Evolutionary conservation across 2,329 filamentous ascomycete genomes (phyloP), one percentile per base, ranked within the genome.

Genomic region (Fusarium odoratissimum): DNA sequence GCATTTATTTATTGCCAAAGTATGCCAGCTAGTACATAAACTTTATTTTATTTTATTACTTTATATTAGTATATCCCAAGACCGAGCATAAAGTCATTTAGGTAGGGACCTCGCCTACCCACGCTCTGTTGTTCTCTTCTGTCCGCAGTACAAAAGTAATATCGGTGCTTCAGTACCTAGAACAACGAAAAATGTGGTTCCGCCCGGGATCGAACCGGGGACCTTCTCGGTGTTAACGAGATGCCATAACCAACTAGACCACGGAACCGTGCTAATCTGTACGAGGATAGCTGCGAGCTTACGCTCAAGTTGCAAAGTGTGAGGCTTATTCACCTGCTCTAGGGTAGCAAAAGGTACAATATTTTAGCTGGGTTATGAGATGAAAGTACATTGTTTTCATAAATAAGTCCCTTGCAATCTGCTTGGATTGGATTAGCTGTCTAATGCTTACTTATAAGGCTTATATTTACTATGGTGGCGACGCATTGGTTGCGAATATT

Each of bases 221-320:
- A 81, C 79, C 79, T 80, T 81, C 79, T 81, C 79, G 80, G 79
- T 81, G 80, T 81, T 81, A 82, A 74, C 79, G 79, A 81, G 79
- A 81, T 80, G 79, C 80, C 79, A 82, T 82, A 75, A 82, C 80
- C 80, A 81, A 78, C 80, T 82, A 81, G 79, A 82, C 80, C 80
- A 82, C 80, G 78, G 72, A 82, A 82, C 79, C 45, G 8, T n/a
- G 21, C 4, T 13, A 8, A n/a, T 41, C 10, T 19, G n/a, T 40
- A 13, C 5, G 5, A 1, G 3, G 9, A n/a, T 4, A 17, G 1
- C 5, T 1, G 2, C 2, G 1, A 13, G 3, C 3, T 31, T 1
- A 4, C 12, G 3, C 0, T 3, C 5, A 49, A 31, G 5, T 8
- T 2, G 8, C 3, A 9, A 0, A 3, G 0, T 23, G 9, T 5